Evolutionary conservation across 805 yeast genomes (phyloP), one percentile per base, ranked within the genome.

Genomic region (Pichia kluyveri): DNA sequence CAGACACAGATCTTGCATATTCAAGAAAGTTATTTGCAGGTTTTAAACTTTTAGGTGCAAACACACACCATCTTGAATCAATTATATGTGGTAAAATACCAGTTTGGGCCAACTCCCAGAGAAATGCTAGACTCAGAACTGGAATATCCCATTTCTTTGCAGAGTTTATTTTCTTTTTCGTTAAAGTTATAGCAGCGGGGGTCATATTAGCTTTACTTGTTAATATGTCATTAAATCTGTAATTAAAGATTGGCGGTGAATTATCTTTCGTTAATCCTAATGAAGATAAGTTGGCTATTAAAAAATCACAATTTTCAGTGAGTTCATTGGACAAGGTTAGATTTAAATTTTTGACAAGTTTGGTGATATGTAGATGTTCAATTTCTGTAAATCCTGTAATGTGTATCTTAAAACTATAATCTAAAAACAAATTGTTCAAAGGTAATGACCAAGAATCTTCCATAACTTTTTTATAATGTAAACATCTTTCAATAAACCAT

Each of bases 61-160:
- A 77, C 1, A 80, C 60, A 56, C 85, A 79, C 83, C 84, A 79
- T 37, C 64, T 60, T 26, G 68, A 63, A 48, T 77, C 74, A 46
- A 69, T 56, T 2, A 79, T 54, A 42, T 69, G 69, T 9, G 78
- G 77, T 14, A 60, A 52, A 1, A 47, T 44, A 1, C 72, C 71
- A 6, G 51, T 49, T 45, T 71, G 69, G 31, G 76, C 56, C 8
- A 71, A 61, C 52, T 77, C 79, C 77, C 83, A 79, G 5, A 81
- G 46, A 52, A 69, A 81, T 0, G 77, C 73, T 2, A 75, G 50
- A 0, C 83, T 73, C 0, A 78, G 74, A n/a, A 81, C 72, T 0
- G 86, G 86, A 12, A 80, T 72, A 31, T 63, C 58, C 77, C 83
- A 76, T 32, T 65, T 64, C 50, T 77, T 77, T 1, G 84, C 81